Conservation (phyloP, 2,329 filamentous ascomycete genomes). For the Fusarium pseudonygamai region DNA sequence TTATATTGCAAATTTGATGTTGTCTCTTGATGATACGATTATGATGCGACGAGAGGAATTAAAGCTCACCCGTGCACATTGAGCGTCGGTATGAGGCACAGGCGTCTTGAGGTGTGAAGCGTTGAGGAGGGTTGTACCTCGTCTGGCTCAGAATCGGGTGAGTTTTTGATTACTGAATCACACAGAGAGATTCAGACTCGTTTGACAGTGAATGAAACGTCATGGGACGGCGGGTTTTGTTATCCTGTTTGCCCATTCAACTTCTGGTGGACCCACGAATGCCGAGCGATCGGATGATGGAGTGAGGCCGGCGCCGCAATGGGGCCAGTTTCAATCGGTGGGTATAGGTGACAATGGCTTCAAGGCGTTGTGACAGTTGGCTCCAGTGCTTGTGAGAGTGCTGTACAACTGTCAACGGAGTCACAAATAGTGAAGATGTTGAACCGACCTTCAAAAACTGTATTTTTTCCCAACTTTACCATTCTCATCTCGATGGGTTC, state of each 20-base stretch:
- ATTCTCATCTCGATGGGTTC: constrained; percentile 20
- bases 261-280: constrained; percentile 41
- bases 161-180: constrained; percentile 30
- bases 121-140: constrained; percentile 5
- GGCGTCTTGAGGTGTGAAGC: neutral
- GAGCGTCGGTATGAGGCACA: neutral
- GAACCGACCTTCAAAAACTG: neutral
- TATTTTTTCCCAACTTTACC: neutral
- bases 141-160: constrained; percentile 2
- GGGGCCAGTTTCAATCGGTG: constrained; percentile 25
- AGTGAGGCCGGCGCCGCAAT: constrained; percentile 38
- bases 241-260: constrained; percentile 36
- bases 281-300: constrained; percentile 42
- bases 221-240: constrained; percentile 35
- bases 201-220: constrained; percentile 36
- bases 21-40: constrained; percentile 27
- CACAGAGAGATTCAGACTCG: constrained; percentile 3
- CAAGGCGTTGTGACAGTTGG: constrained; percentile 1
- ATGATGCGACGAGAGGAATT: constrained; percentile 26
- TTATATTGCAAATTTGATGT: constrained; percentile 5
- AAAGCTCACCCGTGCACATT: constrained; percentile 22
- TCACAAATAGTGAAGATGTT: neutral
- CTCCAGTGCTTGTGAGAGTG: neutral
- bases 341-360: constrained; percentile 19
- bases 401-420: neutral